Conservation (phyloP, 768 basidiomycete species). For the Serendipita sp. region DNA sequence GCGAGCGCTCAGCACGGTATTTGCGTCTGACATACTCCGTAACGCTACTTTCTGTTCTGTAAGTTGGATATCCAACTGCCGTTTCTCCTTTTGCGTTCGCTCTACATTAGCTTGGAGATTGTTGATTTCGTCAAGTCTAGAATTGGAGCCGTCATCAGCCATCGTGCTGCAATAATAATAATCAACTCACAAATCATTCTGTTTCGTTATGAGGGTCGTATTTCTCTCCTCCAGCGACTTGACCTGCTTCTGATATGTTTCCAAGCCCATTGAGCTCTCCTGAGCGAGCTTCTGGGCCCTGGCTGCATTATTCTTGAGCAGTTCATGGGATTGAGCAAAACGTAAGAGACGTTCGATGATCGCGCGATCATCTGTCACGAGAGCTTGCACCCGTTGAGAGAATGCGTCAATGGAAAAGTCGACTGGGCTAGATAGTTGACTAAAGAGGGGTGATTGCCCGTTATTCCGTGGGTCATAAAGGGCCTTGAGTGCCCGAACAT, state of each 20-base stretch:
- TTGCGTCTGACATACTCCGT: slow-evolving; percentile 58
- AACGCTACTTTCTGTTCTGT: slow-evolving; percentile 61
- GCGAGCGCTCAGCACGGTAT: slow-evolving; percentile 56
- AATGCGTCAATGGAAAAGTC: slow-evolving; percentile 64
- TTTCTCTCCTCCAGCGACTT: slow-evolving; percentile 64
- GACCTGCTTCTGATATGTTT: slow-evolving; percentile 85
- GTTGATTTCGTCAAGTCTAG: slow-evolving; percentile 50
- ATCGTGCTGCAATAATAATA: slow-evolving; percentile 1
- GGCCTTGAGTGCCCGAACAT: slow-evolving; percentile 70
- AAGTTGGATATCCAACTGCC: slow-evolving; percentile 47
- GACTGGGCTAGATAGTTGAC: slow-evolving; percentile 12
- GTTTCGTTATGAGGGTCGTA: slow-evolving; percentile 30
- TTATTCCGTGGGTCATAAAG: slow-evolving; percentile 39
- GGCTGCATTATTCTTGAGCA: slow-evolving; percentile 84
- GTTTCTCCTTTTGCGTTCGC: slow-evolving; percentile 41
- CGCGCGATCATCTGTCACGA: slow-evolving; percentile 67
- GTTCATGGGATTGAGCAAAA: slow-evolving; percentile 76
- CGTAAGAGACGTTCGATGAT: slow-evolving; percentile 71
- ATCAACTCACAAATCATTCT: slow-evolving; percentile 37
- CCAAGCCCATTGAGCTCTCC: slow-evolving; percentile 60
- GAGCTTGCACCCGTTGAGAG: slow-evolving; percentile 55
- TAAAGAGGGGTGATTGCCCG: slow-evolving; percentile 13
- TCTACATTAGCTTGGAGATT: slow-evolving; percentile 47
- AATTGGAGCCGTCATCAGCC: slow-evolving; percentile 4
- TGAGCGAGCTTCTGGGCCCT: slow-evolving; percentile 79